Base-by-base conservation (phyloP, 176 grass and related monocot species). In the Tillandsia fasciculata region DNA sequence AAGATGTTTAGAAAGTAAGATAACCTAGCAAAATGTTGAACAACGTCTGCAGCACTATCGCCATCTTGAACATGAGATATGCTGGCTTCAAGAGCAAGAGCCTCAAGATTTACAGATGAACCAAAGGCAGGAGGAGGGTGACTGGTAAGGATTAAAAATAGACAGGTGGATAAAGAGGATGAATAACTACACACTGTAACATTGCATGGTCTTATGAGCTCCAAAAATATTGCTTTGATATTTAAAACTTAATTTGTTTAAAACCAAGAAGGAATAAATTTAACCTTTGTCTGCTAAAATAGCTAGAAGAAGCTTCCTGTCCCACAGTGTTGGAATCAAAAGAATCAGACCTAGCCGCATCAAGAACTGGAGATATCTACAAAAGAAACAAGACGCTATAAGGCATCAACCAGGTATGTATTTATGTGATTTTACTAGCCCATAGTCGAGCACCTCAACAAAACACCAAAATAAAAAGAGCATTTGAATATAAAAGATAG, bases 31-130 rank as follows among this genome's bases (percentile, higher is more conserved):
- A 76, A 54, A 2, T 87, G 84, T 68, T 85, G 85, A 79, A 87
- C 78, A 54, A 61, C 71, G 28, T 75, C 73, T 26, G 82, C 80
- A 12, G 20, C 74, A 68, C 87, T 65, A 27, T 79, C 69, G 48
- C 15, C 75, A 73, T 65, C 81, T 17, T 77, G 14, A 15, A 8
- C 63, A 50, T 82, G 74, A 51, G 48, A 49, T 15, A 64, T 77
- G 49, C 54, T 74, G 52, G 72, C 65, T 65, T 91, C 88, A 0
- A 77, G 71, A 2, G 17, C 88, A 76, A 89, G 76, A 0, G 54
- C 83, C 73, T 89, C 86, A 5, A 92, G 58, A 83, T 92, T 89
- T 69, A 86, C 77, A 3, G 83, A 84, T 10, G 76, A 96, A 63
- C 83, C 83, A 70, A 92, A 92, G 2, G 76, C 83, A 59, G 86